Conservation (phyloP, 345 rosid genomes). For the Limnanthes douglasii region DNA sequence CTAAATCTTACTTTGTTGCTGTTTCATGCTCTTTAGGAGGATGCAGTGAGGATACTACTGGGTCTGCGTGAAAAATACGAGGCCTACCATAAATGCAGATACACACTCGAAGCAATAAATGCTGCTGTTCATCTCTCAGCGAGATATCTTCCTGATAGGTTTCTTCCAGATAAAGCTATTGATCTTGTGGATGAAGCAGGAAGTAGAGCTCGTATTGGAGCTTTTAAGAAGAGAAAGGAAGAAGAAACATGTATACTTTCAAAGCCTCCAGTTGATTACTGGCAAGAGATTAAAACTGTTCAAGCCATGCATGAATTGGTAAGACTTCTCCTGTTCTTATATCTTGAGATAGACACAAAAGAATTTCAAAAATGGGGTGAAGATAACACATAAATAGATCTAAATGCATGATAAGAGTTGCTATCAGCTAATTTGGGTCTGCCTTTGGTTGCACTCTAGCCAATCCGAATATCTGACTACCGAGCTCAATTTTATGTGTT, state of each 20-base stretch:
- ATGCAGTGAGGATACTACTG: constrained; percentile 68
- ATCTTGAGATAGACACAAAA: too few relatives aligned
- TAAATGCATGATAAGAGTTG: too few relatives aligned
- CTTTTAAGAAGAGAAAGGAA: constrained; percentile 76
- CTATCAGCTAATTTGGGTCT: too few relatives aligned
- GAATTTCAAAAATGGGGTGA: too few relatives aligned
- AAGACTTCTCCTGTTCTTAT: too few relatives aligned
- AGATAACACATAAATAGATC: too few relatives aligned
- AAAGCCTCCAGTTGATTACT: constrained; percentile 76
- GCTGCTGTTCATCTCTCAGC: constrained; percentile 84
- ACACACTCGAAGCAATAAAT: constrained; percentile 70
- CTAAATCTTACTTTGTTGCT: too few relatives aligned
- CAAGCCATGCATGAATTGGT: constrained; percentile 98
- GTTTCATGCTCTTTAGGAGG: constrained; percentile 76
- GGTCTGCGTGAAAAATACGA: constrained; percentile 89
- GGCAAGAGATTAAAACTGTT: constrained; percentile 95
- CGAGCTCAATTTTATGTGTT: too few relatives aligned
- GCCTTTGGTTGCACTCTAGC: too few relatives aligned
- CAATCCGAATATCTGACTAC: too few relatives aligned
- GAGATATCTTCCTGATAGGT: constrained; percentile 80
- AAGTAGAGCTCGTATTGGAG: constrained; percentile 84
- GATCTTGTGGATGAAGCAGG: constrained; percentile 99
- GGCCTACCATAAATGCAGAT: constrained; percentile 79
- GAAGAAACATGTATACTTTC: constrained; percentile 65
- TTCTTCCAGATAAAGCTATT: constrained; percentile 97